phyloP scores from a whole-genome alignment of 306 rosid genomes.

The Cyclanthera cordifolia region DNA sequence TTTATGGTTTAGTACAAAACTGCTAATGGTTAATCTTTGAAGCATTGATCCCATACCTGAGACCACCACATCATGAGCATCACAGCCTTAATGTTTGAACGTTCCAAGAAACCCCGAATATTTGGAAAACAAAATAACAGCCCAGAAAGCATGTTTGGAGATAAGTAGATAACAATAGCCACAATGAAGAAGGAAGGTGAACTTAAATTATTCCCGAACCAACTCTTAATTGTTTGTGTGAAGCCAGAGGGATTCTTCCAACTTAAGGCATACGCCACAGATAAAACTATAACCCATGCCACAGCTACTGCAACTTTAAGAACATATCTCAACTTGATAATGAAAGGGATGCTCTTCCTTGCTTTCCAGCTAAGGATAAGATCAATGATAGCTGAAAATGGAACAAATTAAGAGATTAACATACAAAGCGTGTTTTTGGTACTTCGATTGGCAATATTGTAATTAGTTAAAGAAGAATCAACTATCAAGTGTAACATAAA shows the following conservation, averaged over 20 bases:
- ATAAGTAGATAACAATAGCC: conserved; percentile 65
- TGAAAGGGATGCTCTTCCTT: conserved; percentile 58
- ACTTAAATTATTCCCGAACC: conserved; percentile 77
- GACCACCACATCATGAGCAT: conserved; percentile 96
- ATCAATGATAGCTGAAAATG: conserved; percentile 64
- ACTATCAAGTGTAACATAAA: not conserved
- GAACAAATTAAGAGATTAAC: conserved; percentile 5
- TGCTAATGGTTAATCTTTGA: not conserved
- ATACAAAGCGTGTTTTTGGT: not conserved
- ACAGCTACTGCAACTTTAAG: conserved; percentile 57
- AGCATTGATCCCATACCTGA: conserved; percentile 47
- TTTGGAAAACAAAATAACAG: conserved; percentile 68
- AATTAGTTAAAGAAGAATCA: not conserved
- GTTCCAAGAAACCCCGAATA: conserved; percentile 66
- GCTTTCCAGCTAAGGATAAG: conserved; percentile 81
- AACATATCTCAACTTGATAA: conserved; percentile 72
- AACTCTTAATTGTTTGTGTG: conserved; percentile 64
- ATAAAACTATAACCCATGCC: conserved; percentile 80
- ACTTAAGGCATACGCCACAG: conserved; percentile 78
- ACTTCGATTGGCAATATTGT: not conserved
- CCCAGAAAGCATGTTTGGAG: conserved; percentile 79
- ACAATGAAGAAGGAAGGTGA: conserved; percentile 88
- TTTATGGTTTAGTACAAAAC: not conserved
- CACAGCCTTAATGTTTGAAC: conserved; percentile 42
- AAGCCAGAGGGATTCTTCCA: conserved; percentile 78